Evolutionary conservation across 2,329 filamentous ascomycete genomes (phyloP).

Genomic region (Trichoderma lentiforme): DNA sequence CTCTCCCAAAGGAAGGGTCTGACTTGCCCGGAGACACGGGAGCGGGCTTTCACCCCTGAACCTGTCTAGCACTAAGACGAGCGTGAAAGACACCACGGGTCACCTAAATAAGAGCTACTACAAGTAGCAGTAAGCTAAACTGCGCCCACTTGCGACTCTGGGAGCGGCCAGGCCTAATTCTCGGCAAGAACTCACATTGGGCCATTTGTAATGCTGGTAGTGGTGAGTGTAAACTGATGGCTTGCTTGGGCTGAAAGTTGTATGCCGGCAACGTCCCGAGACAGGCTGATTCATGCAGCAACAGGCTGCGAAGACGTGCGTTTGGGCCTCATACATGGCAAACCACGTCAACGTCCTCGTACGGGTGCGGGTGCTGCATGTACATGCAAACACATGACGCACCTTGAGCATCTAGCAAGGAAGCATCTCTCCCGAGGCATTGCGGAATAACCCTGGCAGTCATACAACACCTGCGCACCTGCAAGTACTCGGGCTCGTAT

Average conservation of each 20-base stretch:
- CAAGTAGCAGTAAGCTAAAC: background rate
- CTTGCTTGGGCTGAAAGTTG: background rate
- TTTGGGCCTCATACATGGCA: background rate
- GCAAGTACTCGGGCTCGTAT: background rate
- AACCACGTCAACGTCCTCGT: background rate
- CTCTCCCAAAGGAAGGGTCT: conserved; percentile 8
- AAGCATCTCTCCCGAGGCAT: background rate
- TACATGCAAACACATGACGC: background rate
- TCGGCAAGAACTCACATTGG: background rate
- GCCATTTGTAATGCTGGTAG: background rate
- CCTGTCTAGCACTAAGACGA: conserved; percentile 5
- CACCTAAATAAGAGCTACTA: background rate
- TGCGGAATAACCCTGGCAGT: background rate
- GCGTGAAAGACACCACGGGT: background rate
- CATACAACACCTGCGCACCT: background rate
- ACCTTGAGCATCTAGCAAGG: background rate
- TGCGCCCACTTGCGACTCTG: background rate
- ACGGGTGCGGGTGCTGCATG: background rate
- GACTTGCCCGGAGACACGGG: conserved; percentile 16
- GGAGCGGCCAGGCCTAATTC: background rate
- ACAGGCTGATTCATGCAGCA: background rate
- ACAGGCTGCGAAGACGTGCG: background rate
- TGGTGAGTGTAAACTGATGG: background rate
- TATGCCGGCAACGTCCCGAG: background rate
- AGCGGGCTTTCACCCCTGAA: conserved; percentile 8